A percentile compares a stretch with the other conserved stretches of the same genome.
phyloP scores from a whole-genome alignment of 2,329 filamentous ascomycete genomes.

The Penicillium sp. region DNA sequence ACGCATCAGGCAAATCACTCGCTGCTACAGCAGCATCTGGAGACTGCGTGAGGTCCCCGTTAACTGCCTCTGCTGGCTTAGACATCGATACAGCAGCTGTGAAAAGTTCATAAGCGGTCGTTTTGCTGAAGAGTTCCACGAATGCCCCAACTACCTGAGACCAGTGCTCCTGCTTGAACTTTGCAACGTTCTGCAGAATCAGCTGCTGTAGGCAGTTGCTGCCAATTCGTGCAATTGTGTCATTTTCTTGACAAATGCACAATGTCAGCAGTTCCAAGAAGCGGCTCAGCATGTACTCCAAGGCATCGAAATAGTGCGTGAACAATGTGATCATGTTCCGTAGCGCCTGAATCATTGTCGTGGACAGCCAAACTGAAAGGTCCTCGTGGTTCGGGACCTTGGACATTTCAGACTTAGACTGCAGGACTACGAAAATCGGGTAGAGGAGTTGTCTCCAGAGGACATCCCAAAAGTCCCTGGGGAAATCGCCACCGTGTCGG shows the following conservation, averaged over 20 bases:
- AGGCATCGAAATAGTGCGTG: conserved; percentile 93
- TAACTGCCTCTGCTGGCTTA: conserved; percentile 32
- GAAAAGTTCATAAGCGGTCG: conserved; percentile 92
- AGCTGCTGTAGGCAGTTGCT: conserved; percentile 97
- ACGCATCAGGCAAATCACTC: conserved; percentile 22
- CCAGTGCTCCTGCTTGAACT: conserved; percentile 87
- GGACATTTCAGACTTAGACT: conserved; percentile 92
- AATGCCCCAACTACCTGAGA: conserved; percentile 91
- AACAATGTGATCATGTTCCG: conserved; percentile 98
- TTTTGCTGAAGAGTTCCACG: conserved; percentile 90
- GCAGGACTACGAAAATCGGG: conserved; percentile 96
- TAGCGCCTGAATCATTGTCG: conserved; percentile 97
- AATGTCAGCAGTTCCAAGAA: conserved; percentile 91
- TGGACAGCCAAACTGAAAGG: conserved; percentile 96
- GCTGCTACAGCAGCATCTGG: conserved; percentile 22
- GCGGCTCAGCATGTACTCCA: conserved; percentile 98
- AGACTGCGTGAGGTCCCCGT: conserved; percentile 23
- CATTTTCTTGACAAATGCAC: conserved; percentile 98
- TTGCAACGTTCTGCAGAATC: conserved; percentile 92
- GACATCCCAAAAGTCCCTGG: conserved; percentile 95
- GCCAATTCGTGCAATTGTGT: conserved; percentile 95
- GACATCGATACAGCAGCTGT: conserved; percentile 65
- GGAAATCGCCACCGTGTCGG: conserved; percentile 85
- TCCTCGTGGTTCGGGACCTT: conserved; percentile 96
- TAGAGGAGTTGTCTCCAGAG: conserved; percentile 96